Conservation (phyloP, 495 filamentous ascomycete genomes). For the Aspergillus bertholletiae region DNA sequence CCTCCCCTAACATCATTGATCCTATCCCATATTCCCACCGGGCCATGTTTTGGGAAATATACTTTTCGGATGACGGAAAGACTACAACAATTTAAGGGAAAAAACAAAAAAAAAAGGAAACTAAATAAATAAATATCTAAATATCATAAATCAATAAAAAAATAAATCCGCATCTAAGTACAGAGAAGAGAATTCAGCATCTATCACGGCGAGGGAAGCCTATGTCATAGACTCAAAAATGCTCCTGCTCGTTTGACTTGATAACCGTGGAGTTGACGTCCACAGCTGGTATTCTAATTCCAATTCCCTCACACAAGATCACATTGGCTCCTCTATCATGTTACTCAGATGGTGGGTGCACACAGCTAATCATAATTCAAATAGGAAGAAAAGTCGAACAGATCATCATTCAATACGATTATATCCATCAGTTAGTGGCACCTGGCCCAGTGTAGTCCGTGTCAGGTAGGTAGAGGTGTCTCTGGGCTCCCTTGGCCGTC, state of each 20-base stretch:
- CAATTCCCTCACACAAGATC: not conserved
- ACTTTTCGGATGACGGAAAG: not conserved
- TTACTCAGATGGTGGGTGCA: not conserved
- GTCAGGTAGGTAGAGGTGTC: constrained; percentile 89
- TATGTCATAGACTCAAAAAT: too few species aligned
- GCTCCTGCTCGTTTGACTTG: not conserved
- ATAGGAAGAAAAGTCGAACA: constrained; percentile 20
- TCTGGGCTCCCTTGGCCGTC: constrained; percentile 79
- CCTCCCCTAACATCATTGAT: too few species aligned
- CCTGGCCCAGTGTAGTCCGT: constrained; percentile 69
- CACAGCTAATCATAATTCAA: not conserved
- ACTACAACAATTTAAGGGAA: not conserved
- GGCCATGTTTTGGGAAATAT: not conserved
- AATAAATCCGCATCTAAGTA: too few species aligned
- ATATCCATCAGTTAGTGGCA: constrained; percentile 39
- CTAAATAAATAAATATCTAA: too few species aligned
- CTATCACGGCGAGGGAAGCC: too few species aligned
- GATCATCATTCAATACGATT: constrained; percentile 24
- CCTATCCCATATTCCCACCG: not conserved
- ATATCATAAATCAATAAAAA: too few species aligned
- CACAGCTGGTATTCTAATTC: not conserved
- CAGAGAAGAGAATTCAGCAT: too few species aligned
- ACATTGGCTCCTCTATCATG: not conserved
- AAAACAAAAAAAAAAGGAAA: not conserved
- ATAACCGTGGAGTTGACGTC: not conserved